Percentiles rank a stretch among this genome's conserved stretches.
phyloP scores from a whole-genome alignment of 2,329 filamentous ascomycete species.

The Chaetoscypha palmicola region DNA sequence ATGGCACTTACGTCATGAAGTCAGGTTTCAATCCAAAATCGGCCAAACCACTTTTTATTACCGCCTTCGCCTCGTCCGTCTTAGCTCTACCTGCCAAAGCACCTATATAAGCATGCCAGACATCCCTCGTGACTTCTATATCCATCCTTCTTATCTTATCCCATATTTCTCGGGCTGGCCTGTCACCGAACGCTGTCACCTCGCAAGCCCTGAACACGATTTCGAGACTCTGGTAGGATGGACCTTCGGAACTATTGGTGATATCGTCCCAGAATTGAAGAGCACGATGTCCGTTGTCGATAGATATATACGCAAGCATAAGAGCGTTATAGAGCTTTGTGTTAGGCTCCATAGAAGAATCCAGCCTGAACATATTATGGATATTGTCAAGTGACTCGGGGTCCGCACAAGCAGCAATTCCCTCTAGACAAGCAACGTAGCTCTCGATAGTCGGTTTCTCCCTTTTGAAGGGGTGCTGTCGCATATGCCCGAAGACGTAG shows the following conservation, averaged over 20 bases:
- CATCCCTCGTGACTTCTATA: slow-evolving; percentile 63
- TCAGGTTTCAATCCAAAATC: slow-evolving; percentile 63
- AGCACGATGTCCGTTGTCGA: slow-evolving; percentile 57
- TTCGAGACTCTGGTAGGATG: slow-evolving; percentile 71
- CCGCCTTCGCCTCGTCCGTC: slow-evolving; percentile 57
- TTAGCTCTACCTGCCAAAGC: slow-evolving; percentile 68
- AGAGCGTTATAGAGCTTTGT: slow-evolving; percentile 76
- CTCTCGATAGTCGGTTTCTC: slow-evolving; percentile 64
- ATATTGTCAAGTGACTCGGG: slow-evolving; percentile 63
- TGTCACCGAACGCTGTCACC: slow-evolving; percentile 48
- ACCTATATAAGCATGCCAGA: slow-evolving; percentile 72
- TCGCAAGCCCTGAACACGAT: slow-evolving; percentile 78
- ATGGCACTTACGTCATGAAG: slow-evolving; percentile 57
- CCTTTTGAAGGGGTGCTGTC: slow-evolving; percentile 57
- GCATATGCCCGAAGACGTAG: slow-evolving; percentile 89
- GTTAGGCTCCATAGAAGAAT: slow-evolving; percentile 68
- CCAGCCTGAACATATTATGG: slow-evolving; percentile 92
- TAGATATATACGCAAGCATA: slow-evolving; percentile 76
- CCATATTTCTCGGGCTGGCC: slow-evolving; percentile 63
- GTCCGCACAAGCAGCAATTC: slow-evolving; percentile 57
- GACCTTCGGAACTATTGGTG: slow-evolving; percentile 75
- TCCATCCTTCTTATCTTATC: slow-evolving; percentile 64
- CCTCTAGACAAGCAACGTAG: slow-evolving; percentile 72
- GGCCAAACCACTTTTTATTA: slow-evolving; percentile 60
- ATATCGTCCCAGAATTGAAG: slow-evolving; percentile 81